Evolutionary conservation across 352 stramenopile genomes (phyloP).

Genomic region (Thraustochytrium striatum): DNA sequence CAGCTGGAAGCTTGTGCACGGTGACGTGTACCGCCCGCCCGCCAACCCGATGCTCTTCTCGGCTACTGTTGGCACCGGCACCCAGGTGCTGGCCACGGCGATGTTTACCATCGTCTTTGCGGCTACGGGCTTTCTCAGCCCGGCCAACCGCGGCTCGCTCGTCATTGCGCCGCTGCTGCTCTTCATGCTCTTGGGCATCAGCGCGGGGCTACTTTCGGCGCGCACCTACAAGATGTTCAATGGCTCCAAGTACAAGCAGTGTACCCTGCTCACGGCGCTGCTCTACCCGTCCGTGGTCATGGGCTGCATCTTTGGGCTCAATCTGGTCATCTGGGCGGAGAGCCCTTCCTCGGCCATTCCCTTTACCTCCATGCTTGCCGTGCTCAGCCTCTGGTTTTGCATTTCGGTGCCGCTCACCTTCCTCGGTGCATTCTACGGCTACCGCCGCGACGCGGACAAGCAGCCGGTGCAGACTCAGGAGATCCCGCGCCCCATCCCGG

Average conservation of each 20-base stretch:
- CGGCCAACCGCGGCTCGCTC: conserved; percentile 90
- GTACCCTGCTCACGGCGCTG: conserved; percentile 89
- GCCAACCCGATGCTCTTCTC: conserved; percentile 87
- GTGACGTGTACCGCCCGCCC: conserved; percentile 96
- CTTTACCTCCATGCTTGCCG: conserved; percentile 89
- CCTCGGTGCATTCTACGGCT: conserved; percentile 94
- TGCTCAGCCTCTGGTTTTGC: conserved; percentile 95
- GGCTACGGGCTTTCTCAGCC: conserved; percentile 88
- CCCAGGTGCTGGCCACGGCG: conserved; percentile 91
- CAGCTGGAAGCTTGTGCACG: conserved; percentile 94
- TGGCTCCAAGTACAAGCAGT: conserved; percentile 93
- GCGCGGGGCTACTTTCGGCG: conserved; percentile 90
- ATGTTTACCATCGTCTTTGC: conserved; percentile 89
- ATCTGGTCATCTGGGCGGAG: conserved; percentile 70
- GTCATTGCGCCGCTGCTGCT: conserved; percentile 92
- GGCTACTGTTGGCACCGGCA: conserved; percentile 88
- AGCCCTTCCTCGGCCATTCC: conserved; percentile 78
- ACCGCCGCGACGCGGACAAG: conserved; percentile 62
- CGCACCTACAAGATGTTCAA: conserved; percentile 98
- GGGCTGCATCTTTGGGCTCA: conserved; percentile 89
- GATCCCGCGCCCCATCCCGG: conserved; percentile 67
- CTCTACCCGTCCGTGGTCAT: conserved; percentile 88
- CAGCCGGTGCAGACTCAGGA: conserved; percentile 71
- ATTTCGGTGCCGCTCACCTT: conserved; percentile 97
- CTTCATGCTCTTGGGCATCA: conserved; percentile 92